Evolutionary conservation across 805 yeast species (phyloP).

Genomic region (Clavispora phyllophila): DNA sequence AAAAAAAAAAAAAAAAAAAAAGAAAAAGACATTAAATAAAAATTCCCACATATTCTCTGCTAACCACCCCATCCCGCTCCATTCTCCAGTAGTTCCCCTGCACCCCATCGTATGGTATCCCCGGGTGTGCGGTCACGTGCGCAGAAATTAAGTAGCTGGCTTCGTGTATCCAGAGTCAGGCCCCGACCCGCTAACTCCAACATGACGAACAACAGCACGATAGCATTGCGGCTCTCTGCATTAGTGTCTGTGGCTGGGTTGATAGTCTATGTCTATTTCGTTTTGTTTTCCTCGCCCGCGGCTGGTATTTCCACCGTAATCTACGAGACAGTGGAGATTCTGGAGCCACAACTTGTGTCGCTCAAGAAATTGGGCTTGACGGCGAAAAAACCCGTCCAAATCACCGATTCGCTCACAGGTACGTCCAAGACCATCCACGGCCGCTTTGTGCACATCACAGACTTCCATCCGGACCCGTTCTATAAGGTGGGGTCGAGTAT

Average conservation of each 20-base stretch:
- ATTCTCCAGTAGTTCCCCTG: no score
- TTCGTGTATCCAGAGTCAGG: not conserved
- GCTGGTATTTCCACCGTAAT: not conserved
- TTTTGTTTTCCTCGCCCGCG: not conserved
- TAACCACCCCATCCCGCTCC: no score
- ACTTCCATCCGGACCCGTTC: conserved; percentile 76
- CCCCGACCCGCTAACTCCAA: not conserved
- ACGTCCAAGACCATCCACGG: conserved; percentile 50
- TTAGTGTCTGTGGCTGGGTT: not conserved
- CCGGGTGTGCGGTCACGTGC: not conserved
- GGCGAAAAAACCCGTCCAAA: conserved; percentile 24
- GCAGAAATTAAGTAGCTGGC: not conserved
- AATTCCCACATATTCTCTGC: no score
- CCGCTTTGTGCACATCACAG: conserved; percentile 79
- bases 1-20: no score
- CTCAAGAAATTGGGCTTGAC: conserved; percentile 27
- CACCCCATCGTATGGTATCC: no score
- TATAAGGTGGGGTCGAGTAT: conserved; percentile 50
- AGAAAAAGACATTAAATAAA: no score
- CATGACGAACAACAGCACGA: not conserved
- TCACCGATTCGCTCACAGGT: conserved; percentile 16
- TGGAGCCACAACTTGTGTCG: not conserved
- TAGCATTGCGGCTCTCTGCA: not conserved
- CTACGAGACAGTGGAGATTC: not conserved
- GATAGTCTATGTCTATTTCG: not conserved